phyloP scores from a whole-genome alignment of 768 basidiomycete species.

The Mycena albidolilacea region DNA sequence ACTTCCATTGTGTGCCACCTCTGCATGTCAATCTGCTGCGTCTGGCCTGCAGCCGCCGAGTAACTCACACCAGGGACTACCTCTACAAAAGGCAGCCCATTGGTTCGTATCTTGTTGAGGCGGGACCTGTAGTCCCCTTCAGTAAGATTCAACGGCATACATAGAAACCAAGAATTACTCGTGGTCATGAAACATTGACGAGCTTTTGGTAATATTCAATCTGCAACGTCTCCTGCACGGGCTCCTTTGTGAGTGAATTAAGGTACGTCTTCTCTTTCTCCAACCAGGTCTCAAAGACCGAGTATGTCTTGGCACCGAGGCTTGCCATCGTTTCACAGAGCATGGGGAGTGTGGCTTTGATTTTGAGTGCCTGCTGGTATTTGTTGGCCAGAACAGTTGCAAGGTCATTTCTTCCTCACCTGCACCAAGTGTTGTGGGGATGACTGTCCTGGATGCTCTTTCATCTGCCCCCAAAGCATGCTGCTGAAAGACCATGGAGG shows the following conservation, averaged over 20 bases:
- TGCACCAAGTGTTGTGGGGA: too few species aligned
- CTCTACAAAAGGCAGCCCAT: too few species aligned
- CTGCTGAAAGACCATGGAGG: too few species aligned
- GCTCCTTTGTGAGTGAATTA: conserved; percentile 34
- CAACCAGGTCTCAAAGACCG: background rate
- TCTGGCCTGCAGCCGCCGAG: background rate
- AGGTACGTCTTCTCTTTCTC: conserved; percentile 36
- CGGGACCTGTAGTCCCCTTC: too few species aligned
- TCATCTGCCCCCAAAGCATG: too few species aligned
- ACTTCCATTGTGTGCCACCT: conserved; percentile 36
- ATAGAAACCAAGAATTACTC: conserved; percentile 7
- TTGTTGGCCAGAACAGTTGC: background rate
- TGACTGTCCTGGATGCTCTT: too few species aligned
- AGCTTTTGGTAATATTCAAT: conserved; percentile 36
- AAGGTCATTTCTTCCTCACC: too few species aligned
- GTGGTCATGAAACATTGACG: conserved; percentile 12
- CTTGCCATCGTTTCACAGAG: background rate
- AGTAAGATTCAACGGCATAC: too few species aligned
- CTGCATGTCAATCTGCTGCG: conserved; percentile 18
- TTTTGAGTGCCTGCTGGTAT: background rate
- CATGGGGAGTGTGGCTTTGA: background rate
- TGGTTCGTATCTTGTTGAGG: too few species aligned
- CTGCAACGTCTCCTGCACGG: background rate
- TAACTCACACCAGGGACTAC: too few species aligned
- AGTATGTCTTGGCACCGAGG: background rate